Evolutionary conservation across 495 filamentous ascomycete species (phyloP).

Genomic region (Tuber calosporum): DNA sequence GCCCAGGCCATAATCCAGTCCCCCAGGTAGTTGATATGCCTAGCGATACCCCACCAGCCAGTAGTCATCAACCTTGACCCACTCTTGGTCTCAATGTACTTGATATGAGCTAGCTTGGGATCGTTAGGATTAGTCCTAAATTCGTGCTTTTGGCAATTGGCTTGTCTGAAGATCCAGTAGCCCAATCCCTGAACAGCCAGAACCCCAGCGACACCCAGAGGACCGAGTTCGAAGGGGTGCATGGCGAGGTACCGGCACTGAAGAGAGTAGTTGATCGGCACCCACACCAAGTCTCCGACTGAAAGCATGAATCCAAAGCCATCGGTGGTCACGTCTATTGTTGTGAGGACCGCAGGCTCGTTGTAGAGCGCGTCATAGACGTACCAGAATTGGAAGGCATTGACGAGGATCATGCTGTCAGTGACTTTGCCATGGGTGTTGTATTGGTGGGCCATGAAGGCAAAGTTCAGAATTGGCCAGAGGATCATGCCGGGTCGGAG

Average conservation of each 20-base stretch:
- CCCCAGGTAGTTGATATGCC: conserved; percentile 97
- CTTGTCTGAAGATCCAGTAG: conserved; percentile 82
- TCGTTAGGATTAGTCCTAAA: conserved; percentile 87
- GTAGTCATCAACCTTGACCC: conserved; percentile 74
- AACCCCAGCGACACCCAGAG: conserved; percentile 55
- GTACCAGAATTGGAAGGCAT: conserved; percentile 72
- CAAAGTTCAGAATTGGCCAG: conserved; percentile 80
- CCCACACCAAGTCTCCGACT: conserved; percentile 90
- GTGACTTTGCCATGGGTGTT: conserved; percentile 71
- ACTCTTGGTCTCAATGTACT: conserved; percentile 76
- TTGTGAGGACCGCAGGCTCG: conserved; percentile 87
- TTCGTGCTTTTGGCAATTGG: conserved; percentile 89
- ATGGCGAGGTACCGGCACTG: conserved; percentile 82
- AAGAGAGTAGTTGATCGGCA: conserved; percentile 80
- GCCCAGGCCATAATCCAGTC: conserved; percentile 94
- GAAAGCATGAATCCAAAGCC: conserved; percentile 96
- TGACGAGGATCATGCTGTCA: conserved; percentile 78
- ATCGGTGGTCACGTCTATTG: conserved; percentile 91
- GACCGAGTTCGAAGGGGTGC: conserved; percentile 70
- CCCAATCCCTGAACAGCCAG: conserved; percentile 59
- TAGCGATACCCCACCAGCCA: conserved; percentile 89
- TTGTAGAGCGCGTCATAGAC: conserved; percentile 80
- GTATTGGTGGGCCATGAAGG: conserved; percentile 84
- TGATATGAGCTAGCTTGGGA: conserved; percentile 68
- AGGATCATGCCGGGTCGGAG: conserved; percentile 83